Evolutionary conservation across 2,329 filamentous ascomycete genomes (phyloP).

Genomic region (Emergomyces orientalis): DNA sequence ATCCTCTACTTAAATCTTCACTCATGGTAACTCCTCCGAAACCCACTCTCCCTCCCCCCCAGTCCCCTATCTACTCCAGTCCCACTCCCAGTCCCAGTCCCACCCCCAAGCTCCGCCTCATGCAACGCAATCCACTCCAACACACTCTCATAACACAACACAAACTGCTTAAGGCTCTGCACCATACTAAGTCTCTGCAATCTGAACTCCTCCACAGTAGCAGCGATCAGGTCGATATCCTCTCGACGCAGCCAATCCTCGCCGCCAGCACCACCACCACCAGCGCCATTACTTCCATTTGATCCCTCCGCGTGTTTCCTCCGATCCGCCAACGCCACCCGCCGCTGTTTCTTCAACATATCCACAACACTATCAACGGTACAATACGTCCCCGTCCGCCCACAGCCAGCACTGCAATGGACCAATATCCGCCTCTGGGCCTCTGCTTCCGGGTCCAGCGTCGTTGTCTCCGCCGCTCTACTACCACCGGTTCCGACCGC

Average conservation of each 20-base stretch:
- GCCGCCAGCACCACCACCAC: slow-evolving; percentile 16
- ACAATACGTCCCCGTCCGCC: slow-evolving; percentile 91
- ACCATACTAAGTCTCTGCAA: slow-evolving; percentile 91
- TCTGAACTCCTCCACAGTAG: slow-evolving; percentile 84
- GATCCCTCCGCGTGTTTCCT: neutral
- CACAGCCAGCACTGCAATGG: slow-evolving; percentile 92
- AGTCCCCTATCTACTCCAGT: neutral
- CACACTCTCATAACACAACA: slow-evolving; percentile 92
- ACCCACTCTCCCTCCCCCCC: neutral
- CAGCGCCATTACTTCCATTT: neutral
- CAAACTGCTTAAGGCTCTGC: slow-evolving; percentile 84
- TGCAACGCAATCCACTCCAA: slow-evolving; percentile 62
- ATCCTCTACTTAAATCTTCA: too few relatives aligned
- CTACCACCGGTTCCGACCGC: slow-evolving; percentile 31
- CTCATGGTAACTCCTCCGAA: too few relatives aligned
- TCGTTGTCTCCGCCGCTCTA: slow-evolving; percentile 17
- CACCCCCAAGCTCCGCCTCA: neutral
- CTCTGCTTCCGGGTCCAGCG: slow-evolving; percentile 50
- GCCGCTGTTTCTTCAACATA: slow-evolving; percentile 77
- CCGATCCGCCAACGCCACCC: slow-evolving; percentile 9
- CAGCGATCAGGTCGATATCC: slow-evolving; percentile 67
- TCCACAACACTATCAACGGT: slow-evolving; percentile 93
- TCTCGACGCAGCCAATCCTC: slow-evolving; percentile 59
- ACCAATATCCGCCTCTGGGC: slow-evolving; percentile 67
- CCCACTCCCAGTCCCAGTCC: neutral